Evolutionary conservation across 2,329 filamentous ascomycete genomes (phyloP), one percentile per base, ranked within the genome.

Genomic region (Monosporascus sp.): DNA sequence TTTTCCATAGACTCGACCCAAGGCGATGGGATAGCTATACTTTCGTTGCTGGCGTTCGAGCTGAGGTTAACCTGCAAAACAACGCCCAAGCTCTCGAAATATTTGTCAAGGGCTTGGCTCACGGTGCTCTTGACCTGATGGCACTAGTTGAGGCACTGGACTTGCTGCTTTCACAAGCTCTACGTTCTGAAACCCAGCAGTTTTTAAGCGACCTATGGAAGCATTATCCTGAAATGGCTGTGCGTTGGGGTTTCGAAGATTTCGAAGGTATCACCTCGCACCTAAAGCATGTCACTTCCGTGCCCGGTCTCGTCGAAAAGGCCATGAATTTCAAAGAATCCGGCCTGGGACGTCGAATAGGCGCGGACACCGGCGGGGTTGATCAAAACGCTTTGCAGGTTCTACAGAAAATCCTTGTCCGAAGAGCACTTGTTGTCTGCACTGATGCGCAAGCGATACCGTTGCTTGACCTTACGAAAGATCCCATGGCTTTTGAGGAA

Each of bases 71-170:
- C 20, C 64, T 75, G 5, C 69, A 73, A 16, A 70, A 78, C 31
- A 51, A 65, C 5, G 17, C 61, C 3, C 61, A 64, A 11, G 80
- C 79, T 0, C 56, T 78, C 17, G 59, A 67, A 2, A 59, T 73
- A 20, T 78, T 78, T 57, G 67, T 65, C 40, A 61, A 56, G 3
- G 75, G 74, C 3, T 56, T 80, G 9, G 55, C 51, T 5, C 58
- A 59, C 24, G 19, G 45, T 8, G 26, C 19, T 20, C 48, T 68
- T 2, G 57, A 68, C 5, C 54, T 58, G 19, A 61, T 59, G 14
- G 61, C 66, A 5, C 61, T 75, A 26, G 63, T 67, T 1, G 66
- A 71, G 7, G 76, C 75, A 2, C 60, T 82, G 7, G 76, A 79
- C 45, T 63, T 73, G 19, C 57, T 82, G 6, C 57, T 80, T 19